Evolutionary conservation across 805 yeast genomes (phyloP), one percentile per base, ranked within the genome.

Genomic region (Kregervanrija fluxuum): DNA sequence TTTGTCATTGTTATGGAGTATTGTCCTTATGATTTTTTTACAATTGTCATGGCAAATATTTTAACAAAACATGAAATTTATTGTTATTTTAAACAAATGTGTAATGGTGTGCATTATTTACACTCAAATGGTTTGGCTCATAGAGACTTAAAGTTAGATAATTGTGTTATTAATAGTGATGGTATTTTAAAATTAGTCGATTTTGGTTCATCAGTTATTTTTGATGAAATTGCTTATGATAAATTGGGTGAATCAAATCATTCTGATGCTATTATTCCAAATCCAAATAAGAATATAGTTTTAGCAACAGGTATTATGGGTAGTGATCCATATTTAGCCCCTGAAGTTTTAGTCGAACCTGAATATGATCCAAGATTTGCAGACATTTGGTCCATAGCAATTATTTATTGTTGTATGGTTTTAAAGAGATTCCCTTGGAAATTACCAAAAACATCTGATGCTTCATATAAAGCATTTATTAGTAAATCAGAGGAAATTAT

Each of bases 361-460:
- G 54, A 61, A 38, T 91, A 91, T 62, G 96, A 91, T 61, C 93
- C 97, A 14, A 76, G 93, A 42, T 80, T 83, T 5, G 87, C 82
- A 2, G 99, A 91, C 61, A 77, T 90, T 16, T 91, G 99, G 99
- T 86, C 96, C 1, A 69, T 87, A 43, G 98, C 95, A 0, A 86
- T 91, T 30, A 87, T 93, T 43, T 91, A 75, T 60, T 88, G 95
- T 61, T 90, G 98, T 66, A 85, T 89, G 90, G 71, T 83, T 2
- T 67, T 90, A 52, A 77, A 84, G 53, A 67, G 95, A 48, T 91
- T 91, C 65, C 98, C 99, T 1, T 91, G 99, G 99, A 88, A 88
- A 61, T 76, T 90, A 2, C 96, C 97, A n/a, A 80, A 82, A 52
- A 65, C 68, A 22, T 68, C 78, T 6, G 96, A 90, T 61, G 79